Evolutionary conservation across 75 land plant genomes (phyloP).

Genomic region (Larix kaempferi): DNA sequence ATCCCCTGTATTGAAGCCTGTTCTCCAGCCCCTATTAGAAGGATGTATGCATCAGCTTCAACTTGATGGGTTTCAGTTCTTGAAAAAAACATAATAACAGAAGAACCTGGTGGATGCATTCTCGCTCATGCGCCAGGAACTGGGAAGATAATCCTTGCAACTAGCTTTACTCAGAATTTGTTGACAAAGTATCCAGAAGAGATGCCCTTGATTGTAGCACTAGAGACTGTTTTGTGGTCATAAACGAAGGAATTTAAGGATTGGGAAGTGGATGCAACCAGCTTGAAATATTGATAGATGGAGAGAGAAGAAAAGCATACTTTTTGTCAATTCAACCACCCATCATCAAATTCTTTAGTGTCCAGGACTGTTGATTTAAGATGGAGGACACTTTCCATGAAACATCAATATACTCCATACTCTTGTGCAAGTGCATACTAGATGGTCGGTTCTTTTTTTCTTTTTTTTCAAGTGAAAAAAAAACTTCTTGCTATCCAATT

Average conservation of each 20-base stretch:
- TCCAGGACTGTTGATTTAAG: constrained; percentile 79
- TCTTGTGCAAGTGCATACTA: constrained; percentile 67
- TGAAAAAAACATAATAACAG: constrained; percentile 48
- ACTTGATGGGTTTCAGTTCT: constrained; percentile 77
- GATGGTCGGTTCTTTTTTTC: no score
- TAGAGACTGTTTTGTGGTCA: constrained; percentile 67
- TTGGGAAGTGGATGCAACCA: constrained; percentile 88
- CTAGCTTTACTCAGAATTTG: constrained; percentile 82
- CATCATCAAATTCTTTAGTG: constrained; percentile 37
- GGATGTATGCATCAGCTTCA: constrained; percentile 59
- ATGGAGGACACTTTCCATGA: constrained; percentile 90
- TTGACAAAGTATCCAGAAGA: constrained; percentile 59
- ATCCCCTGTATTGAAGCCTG: background rate
- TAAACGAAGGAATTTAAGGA: constrained; percentile 81
- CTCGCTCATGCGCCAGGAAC: constrained; percentile 97
- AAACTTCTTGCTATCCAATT: no score
- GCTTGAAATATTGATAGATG: constrained; percentile 49
- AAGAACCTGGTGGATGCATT: constrained; percentile 84
- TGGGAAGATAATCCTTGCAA: constrained; percentile 80
- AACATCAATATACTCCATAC: constrained; percentile 53
- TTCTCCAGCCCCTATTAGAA: constrained; percentile 54
- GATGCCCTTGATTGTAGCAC: constrained; percentile 76
- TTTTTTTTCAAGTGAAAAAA: no score
- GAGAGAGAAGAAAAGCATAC: constrained; percentile 58
- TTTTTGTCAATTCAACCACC: constrained; percentile 70